Evolutionary conservation across 176 grass and related monocot genomes (phyloP).

Genomic region (Oryza punctata): DNA sequence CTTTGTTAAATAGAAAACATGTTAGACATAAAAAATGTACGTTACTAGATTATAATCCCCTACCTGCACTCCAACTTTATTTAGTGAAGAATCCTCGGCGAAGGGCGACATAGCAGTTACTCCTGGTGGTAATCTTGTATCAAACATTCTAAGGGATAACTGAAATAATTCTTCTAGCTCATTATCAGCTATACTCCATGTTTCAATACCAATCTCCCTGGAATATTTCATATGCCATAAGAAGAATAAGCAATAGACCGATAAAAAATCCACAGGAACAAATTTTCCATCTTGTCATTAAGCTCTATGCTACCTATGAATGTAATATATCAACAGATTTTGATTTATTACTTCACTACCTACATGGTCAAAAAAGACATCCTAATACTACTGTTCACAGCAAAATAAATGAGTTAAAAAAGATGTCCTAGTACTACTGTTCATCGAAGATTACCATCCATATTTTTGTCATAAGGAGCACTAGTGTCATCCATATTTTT

Average conservation of each 20-base stretch:
- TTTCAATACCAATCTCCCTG: constrained; percentile 89
- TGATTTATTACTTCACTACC: background rate
- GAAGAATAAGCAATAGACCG: constrained; percentile 11
- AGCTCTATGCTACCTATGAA: constrained; percentile 1
- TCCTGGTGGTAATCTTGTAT: constrained; percentile 95
- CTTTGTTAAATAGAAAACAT: too few species aligned
- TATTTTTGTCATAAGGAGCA: too few species aligned
- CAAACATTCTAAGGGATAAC: constrained; percentile 81
- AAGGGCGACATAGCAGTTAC: constrained; percentile 80
- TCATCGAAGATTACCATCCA: too few species aligned
- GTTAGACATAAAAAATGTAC: background rate
- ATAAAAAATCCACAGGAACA: background rate
- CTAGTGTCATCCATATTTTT: too few species aligned
- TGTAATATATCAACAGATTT: background rate
- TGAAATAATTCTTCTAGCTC: constrained; percentile 66
- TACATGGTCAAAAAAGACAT: too few species aligned
- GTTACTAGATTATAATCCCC: background rate
- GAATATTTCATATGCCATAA: constrained; percentile 38
- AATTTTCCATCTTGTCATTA: constrained; percentile 7
- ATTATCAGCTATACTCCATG: constrained; percentile 59
- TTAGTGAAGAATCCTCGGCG: constrained; percentile 75
- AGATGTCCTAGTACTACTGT: too few species aligned
- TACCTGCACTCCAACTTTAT: constrained; percentile 82
- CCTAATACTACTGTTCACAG: too few species aligned
- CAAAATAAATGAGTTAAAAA: too few species aligned